phyloP scores from a whole-genome alignment of 2,329 filamentous ascomycete species.

The Aspergillus novoparasiticus region DNA sequence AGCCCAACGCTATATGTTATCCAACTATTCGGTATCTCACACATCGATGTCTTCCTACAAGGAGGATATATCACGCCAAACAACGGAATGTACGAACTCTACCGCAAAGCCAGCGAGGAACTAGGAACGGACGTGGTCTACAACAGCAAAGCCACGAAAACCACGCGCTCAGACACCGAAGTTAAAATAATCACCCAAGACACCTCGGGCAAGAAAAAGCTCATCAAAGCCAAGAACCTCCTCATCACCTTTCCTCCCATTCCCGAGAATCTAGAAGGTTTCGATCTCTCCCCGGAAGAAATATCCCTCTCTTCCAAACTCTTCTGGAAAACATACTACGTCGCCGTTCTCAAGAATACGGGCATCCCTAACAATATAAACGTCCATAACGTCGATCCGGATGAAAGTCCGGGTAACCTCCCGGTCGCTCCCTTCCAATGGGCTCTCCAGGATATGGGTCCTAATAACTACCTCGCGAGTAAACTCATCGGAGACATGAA shows the following conservation, averaged over 20 bases:
- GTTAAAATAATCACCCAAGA: slow-evolving; percentile 30
- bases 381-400: slow-evolving; percentile 26
- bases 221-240: slow-evolving; percentile 41
- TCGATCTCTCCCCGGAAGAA: slow-evolving; percentile 43
- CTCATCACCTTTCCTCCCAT: slow-evolving; percentile 43
- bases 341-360: slow-evolving; percentile 41
- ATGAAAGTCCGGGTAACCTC: slow-evolving; percentile 29
- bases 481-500: slow-evolving; percentile 14
- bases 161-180: slow-evolving; percentile 18
- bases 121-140: slow-evolving; percentile 32
- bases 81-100: slow-evolving; percentile 21
- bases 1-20: slow-evolving; percentile 15
- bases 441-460: slow-evolving; percentile 17
- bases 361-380: slow-evolving; percentile 35
- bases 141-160: slow-evolving; percentile 22
- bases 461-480: slow-evolving; percentile 10
- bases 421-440: slow-evolving; percentile 23
- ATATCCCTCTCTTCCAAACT: slow-evolving; percentile 42
- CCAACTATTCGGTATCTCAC: slow-evolving; percentile 16
- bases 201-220: slow-evolving; percentile 26
- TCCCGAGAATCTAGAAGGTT: slow-evolving; percentile 35
- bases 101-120: slow-evolving; percentile 24
- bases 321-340: slow-evolving; percentile 42
- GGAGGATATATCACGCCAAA: slow-evolving; percentile 22
- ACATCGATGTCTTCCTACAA: slow-evolving; percentile 19